phyloP scores from a whole-genome alignment of 805 yeast genomes.

The Debaryomyces prosopidis region DNA sequence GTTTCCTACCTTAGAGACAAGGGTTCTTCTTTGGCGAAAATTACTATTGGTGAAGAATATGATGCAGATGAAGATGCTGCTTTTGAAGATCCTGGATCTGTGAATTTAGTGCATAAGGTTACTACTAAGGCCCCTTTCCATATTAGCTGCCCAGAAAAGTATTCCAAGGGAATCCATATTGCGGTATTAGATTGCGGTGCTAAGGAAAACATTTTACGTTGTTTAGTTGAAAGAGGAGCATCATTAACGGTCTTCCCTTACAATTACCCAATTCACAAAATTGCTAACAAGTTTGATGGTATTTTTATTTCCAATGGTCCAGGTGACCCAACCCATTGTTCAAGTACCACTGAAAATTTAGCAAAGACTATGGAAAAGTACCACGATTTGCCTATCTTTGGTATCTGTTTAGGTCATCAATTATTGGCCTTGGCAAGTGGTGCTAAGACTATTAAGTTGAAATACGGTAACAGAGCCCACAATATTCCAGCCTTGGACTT shows the following conservation, averaged over 20 bases:
- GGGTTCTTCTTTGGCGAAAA: conserved; percentile 91
- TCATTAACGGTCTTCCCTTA: conserved; percentile 95
- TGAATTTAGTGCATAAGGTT: conserved; percentile 89
- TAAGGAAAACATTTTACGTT: conserved; percentile 93
- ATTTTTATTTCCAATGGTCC: conserved; percentile 95
- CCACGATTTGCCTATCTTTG: conserved; percentile 84
- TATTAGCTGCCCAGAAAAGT: conserved; percentile 60
- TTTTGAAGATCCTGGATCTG: conserved; percentile 84
- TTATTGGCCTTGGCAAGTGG: conserved; percentile 93
- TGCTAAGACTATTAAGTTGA: conserved; percentile 87
- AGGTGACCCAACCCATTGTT: conserved; percentile 94
- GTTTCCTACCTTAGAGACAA: conserved; percentile 92
- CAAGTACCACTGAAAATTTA: conserved; percentile 72
- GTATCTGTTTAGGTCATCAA: conserved; percentile 98
- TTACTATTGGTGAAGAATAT: conserved; percentile 86
- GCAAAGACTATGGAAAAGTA: conserved; percentile 64
- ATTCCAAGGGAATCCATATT: conserved; percentile 64
- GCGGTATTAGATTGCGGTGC: conserved; percentile 98
- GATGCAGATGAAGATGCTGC: conserved; percentile 92
- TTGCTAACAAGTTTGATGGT: conserved; percentile 93
- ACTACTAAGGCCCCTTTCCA: conserved; percentile 96
- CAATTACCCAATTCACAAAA: conserved; percentile 87
- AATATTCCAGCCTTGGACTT: conserved; percentile 94
- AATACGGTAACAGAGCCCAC: conserved; percentile 98
- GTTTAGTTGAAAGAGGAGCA: conserved; percentile 92